phyloP scores from a whole-genome alignment of 805 yeast genomes.

The Metschnikowia reukaufii region DNA sequence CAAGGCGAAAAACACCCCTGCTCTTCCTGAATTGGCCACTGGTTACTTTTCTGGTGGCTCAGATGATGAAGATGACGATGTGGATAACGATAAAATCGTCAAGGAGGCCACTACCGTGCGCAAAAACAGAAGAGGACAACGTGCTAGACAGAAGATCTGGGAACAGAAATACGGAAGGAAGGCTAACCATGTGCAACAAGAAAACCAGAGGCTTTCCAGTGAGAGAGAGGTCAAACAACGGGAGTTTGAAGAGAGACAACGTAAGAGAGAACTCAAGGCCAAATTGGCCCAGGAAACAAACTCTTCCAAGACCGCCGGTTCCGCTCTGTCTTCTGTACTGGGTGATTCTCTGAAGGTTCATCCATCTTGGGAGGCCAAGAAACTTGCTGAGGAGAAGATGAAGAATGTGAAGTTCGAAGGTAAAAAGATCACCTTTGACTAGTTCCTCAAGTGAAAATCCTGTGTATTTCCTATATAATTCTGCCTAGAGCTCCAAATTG shows the following conservation, averaged over 20 bases:
- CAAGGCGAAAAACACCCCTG: conserved; percentile 28
- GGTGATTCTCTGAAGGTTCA: conserved; percentile 44
- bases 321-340: conserved; percentile 1
- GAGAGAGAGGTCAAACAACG: conserved; percentile 59
- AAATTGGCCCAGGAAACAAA: conserved; percentile 22
- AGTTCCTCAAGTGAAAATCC: conserved; percentile 1
- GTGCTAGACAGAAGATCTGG: conserved; percentile 97
- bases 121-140: conserved; percentile 93
- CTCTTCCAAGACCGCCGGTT: conserved; percentile 25
- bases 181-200: conserved; percentile 81
- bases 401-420: conserved; percentile 74
- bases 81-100: conserved; percentile 49
- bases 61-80: conserved; percentile 52
- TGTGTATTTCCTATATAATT: background rate
- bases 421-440: conserved; percentile 77
- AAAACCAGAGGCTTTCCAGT: conserved; percentile 51
- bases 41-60: conserved; percentile 89
- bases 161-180: conserved; percentile 79
- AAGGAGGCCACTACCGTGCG: conserved; percentile 55
- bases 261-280: conserved; percentile 61
- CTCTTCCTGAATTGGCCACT: conserved; percentile 66
- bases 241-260: conserved; percentile 72
- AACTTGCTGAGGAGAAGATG: conserved; percentile 62
- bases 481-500: background rate
- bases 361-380: conserved; percentile 98